Base-by-base conservation (phyloP, 106 monocot genomes). In the Triglochin maritima region DNA sequence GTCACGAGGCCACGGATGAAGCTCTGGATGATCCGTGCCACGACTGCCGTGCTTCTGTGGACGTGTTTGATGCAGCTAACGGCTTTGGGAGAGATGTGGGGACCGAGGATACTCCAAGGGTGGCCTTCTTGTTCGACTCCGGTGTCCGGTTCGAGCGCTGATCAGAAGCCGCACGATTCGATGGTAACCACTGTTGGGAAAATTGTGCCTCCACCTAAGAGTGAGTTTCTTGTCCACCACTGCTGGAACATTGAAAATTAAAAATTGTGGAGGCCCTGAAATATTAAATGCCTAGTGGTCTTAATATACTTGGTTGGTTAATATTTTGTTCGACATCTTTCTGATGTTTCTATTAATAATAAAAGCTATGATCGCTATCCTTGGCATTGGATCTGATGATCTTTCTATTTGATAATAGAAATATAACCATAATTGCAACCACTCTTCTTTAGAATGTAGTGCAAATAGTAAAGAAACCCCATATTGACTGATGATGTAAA, bases 21-120 rank as follows among this genome's bases (percentile, higher is more conserved):
- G 79, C 63, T 84, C 44, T 89, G 94, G 94, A 79, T 83, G 73
- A 71, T 82, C 17, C 65, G 89, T 53, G 87, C 77, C 16, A 79
- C 77, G 47, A 90, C 83, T 9, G 79, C 84, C 4, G 79, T 90
- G 53, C 69, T 90, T 10, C 69, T 95, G 65, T 95, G 94, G 90
- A 87, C 87, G 3, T 87, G 87, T 62, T 72, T 83, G 9, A 79
- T 95, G n/a, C 94, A 95, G 87, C 79, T 95, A 43, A 83, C 81
- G 44, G 83, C 90, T 12, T 42, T 95, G 54, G 79, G 90, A 50
- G 90, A 87, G 69, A 68, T 83, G 55, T 90, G 81, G 83, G 81
- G 90, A 15, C 85, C 94, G 6, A 63, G 81, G 13, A 75, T 95
- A 50, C 71, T 90, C 50, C 87, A 81, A 64, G 87, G 85, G 7